Evolutionary conservation across 345 rosid species (phyloP).

Genomic region (Camelina laxa): DNA sequence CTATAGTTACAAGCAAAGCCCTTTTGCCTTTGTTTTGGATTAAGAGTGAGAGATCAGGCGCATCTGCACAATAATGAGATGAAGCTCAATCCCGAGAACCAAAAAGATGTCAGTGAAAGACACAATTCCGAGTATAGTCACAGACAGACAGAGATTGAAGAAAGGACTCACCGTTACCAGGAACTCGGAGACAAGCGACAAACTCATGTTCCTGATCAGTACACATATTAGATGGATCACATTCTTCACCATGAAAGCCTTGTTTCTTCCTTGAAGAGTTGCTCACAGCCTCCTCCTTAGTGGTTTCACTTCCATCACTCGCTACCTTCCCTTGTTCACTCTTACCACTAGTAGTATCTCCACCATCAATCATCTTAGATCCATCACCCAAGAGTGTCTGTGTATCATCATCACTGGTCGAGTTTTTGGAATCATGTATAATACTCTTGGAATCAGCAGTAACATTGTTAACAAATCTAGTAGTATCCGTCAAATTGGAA

Average conservation of each 20-base stretch:
- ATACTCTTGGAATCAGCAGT: conserved; percentile 26
- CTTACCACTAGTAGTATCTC: conserved; percentile 11
- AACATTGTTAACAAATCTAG: conserved; percentile 31
- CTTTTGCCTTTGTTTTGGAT: conserved; percentile 69
- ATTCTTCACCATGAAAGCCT: conserved; percentile 56
- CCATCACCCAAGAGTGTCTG: conserved; percentile 21
- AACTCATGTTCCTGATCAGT: conserved; percentile 53
- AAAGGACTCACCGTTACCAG: conserved; percentile 67
- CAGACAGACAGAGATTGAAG: not conserved
- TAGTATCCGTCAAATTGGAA: conserved; percentile 30
- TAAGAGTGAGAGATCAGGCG: conserved; percentile 69
- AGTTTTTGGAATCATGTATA: conserved; percentile 20
- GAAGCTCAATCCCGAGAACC: not conserved
- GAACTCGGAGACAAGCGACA: conserved; percentile 81
- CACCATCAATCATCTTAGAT: conserved; percentile 20
- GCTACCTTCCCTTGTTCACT: conserved; percentile 17
- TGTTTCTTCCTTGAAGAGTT: conserved; percentile 41
- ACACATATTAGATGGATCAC: conserved; percentile 75
- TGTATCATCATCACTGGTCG: not conserved
- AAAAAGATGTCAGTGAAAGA: not conserved
- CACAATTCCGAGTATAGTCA: not conserved
- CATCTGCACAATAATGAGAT: conserved; percentile 53
- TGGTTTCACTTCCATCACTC: conserved; percentile 24
- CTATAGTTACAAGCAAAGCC: conserved; percentile 52
- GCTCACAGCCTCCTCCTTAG: conserved; percentile 7